Evolutionary conservation across 257 asterid species (phyloP).

Genomic region (Solanum lycopersicoides): DNA sequence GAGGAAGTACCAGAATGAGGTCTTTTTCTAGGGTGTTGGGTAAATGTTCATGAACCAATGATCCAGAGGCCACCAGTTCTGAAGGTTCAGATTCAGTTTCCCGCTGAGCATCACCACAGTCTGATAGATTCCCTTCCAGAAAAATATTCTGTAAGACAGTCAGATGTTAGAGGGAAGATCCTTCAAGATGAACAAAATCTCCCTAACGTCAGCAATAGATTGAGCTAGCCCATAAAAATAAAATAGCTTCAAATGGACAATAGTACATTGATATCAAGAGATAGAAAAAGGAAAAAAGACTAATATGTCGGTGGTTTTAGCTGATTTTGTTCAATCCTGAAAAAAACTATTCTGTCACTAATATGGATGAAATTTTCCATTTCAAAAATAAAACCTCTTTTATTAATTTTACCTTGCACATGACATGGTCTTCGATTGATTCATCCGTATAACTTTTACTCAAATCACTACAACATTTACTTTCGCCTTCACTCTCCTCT

Average conservation of each 20-base stretch:
- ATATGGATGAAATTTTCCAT: not conserved
- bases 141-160: constrained; percentile 41
- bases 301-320: not conserved
- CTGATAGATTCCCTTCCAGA: constrained; percentile 36
- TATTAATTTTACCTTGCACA: constrained; percentile 28
- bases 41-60: constrained; percentile 28
- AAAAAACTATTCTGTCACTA: not conserved
- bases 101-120: constrained; percentile 27
- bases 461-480: constrained; percentile 31
- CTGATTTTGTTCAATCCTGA: not conserved
- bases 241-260: not conserved
- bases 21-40: constrained; percentile 53
- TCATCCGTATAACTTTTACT: constrained; percentile 32
- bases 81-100: constrained; percentile 29
- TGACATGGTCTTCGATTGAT: constrained; percentile 30
- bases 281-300: not conserved
- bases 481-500: constrained; percentile 72
- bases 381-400: not conserved
- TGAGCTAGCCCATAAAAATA: not conserved
- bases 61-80: constrained; percentile 27
- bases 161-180: not conserved
- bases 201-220: not conserved
- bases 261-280: not conserved
- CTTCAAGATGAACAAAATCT: not conserved
- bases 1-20: constrained; percentile 59